Base-by-base conservation (phyloP, 2,329 filamentous ascomycete species). In the Colletotrichum plurivorum region DNA sequence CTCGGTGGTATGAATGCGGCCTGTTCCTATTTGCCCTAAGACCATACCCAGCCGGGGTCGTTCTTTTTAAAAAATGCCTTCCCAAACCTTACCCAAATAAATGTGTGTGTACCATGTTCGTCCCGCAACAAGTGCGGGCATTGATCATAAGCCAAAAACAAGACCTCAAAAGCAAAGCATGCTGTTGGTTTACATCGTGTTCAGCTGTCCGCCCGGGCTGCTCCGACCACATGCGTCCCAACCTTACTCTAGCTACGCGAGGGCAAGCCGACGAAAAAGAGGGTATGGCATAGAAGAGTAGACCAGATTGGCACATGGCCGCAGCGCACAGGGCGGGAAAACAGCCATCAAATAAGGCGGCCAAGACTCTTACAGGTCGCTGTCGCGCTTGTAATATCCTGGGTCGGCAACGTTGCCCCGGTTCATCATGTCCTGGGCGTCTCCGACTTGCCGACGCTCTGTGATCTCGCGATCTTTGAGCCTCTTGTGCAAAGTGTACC, bases 401-500 rank as follows among this genome's bases (percentile, higher is more conserved):
- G 67, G 64, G 25, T 70, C 20, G 46, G 62, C 62, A 61, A 53
- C 69, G 73, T 69, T 77, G 73, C 73, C 84, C 46, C 83, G 83
- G 75, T 93, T 90, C 75, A 95, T 86, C 84, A 94, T 87, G 77
- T 89, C 90, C 82, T 94, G 93, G 64, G 91, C 91, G 83, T 98
- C 95, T 72, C 94, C 95, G 64, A 97, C 95, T 83, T 98, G 95
- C 80, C 93, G 92, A 73, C 95, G 87, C 83, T 95, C 94, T 68
- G 93, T 93, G 69, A 98, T 87, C 82, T 97, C 95, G 71, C 89
- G 83, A 73, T 85, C 87, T 75, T 88, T 90, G 73, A 93, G 87
- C 76, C 90, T 92, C 78, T 94, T 90, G 76, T 92, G 89, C 82
- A 91, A 82, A 76, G 82, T 82, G 75, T 82, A 85, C 74, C 80